These are phyloP conservation scores for Gymnopus androsaceus DNA, from an alignment of 1,284 basidiomycete species.

Conservation along the genomic window DNA sequence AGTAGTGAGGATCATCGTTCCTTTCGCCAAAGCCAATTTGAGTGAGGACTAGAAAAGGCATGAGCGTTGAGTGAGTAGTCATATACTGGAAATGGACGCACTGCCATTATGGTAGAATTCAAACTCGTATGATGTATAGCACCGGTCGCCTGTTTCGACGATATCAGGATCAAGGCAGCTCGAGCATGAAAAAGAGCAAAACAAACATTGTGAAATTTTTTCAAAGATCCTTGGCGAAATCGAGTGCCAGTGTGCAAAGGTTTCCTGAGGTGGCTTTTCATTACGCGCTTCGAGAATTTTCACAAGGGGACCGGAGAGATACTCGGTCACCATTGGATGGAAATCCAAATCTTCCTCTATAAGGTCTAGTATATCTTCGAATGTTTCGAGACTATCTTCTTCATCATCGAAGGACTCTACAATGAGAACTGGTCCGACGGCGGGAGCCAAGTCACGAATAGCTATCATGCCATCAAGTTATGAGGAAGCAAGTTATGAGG, in stretches of 20 bases:
- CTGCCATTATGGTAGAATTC: constrained; percentile 20
- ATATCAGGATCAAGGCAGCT: not conserved
- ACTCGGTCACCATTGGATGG: constrained; percentile 13
- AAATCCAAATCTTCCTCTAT: not conserved
- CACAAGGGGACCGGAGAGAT: constrained; percentile 25
- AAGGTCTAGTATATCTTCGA: constrained; percentile 2
- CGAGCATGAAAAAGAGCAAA: not conserved
- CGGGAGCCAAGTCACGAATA: constrained; percentile 17
- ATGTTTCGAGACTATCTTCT: not conserved
- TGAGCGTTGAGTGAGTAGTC: not conserved
- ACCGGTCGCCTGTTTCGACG: constrained; percentile 24
- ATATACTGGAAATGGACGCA: not conserved
- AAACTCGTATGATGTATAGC: constrained; percentile 21
- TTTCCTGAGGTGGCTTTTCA: constrained; percentile 19
- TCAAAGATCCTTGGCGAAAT: constrained; percentile 31
- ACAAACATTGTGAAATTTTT: constrained; percentile 31
- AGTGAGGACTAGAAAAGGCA: not conserved
- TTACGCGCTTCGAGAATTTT: constrained; percentile 28
- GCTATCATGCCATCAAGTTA: not conserved
- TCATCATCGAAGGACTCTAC: constrained; percentile 15
- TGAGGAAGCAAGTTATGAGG: not conserved
- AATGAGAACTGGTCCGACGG: constrained; percentile 17
- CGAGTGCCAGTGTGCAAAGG: constrained; percentile 25
- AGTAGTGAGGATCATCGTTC: not conserved
- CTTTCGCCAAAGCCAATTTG: not conserved